These are phyloP conservation scores for Mariannaea elegans DNA, from an alignment of 2,329 filamentous ascomycete genomes.

Conservation along the genomic window DNA sequence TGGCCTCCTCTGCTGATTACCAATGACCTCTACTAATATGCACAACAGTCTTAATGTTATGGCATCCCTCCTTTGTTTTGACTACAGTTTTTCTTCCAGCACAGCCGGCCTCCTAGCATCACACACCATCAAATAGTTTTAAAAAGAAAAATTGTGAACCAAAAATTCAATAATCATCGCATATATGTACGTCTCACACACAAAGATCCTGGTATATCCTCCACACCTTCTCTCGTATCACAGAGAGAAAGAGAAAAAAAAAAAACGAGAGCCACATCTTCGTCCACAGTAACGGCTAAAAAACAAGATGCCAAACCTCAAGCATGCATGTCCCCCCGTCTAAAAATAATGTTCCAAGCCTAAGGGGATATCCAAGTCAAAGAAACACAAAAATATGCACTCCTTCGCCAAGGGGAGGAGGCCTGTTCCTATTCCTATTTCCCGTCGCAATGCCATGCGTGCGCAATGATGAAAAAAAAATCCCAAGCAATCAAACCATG, in stretches of 20 bases:
- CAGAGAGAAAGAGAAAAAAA: slow-evolving; percentile 11
- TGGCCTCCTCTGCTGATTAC: too few relatives aligned
- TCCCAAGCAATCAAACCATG: slow-evolving; percentile 28
- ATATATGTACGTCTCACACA: slow-evolving; percentile 20
- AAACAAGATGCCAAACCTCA: background rate
- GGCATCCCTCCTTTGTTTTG: too few relatives aligned
- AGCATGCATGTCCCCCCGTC: slow-evolving; percentile 7
- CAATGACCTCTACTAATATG: too few relatives aligned
- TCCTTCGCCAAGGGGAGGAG: slow-evolving; percentile 3
- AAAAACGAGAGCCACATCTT: background rate
- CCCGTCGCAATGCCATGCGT: slow-evolving; percentile 17
- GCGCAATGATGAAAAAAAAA: slow-evolving; percentile 23
- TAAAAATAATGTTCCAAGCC: slow-evolving; percentile 17
- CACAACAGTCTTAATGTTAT: too few relatives aligned
- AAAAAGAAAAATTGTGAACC: background rate
- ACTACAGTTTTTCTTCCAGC: too few relatives aligned
- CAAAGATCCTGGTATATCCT: slow-evolving; percentile 35
- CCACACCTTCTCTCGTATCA: slow-evolving; percentile 23
- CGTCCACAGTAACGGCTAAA: background rate
- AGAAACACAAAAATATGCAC: slow-evolving; percentile 4
- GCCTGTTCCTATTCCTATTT: slow-evolving; percentile 2
- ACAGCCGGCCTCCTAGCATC: too few relatives aligned
- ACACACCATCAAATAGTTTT: too few relatives aligned
- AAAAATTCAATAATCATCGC: slow-evolving; percentile 14
- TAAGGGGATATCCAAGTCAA: slow-evolving; percentile 17